A percentile compares a stretch with the other conserved stretches of the same genome.
phyloP scores from a whole-genome alignment of 2,329 filamentous ascomycete species.

The Colletotrichum lentis region DNA sequence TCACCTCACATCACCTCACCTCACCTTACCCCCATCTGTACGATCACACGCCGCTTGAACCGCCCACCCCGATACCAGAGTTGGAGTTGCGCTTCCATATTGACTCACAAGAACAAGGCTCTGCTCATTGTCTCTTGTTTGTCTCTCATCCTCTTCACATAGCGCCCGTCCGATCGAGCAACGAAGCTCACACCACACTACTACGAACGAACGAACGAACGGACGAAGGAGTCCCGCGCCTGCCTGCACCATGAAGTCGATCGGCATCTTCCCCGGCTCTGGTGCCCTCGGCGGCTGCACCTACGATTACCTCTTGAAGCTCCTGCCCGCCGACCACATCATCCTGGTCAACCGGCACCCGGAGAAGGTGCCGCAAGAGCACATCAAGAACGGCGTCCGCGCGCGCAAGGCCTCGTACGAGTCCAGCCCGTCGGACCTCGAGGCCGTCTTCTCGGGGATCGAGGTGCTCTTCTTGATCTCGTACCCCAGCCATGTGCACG shows the following conservation, averaged over 20 bases:
- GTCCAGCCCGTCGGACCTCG: constrained; percentile 51
- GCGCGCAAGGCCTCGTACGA: constrained; percentile 64
- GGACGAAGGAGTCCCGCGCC: no score
- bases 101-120: neutral
- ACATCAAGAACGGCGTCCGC: constrained; percentile 53
- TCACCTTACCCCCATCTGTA: neutral
- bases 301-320: constrained; percentile 56
- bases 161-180: neutral
- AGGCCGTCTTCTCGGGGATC: constrained; percentile 57
- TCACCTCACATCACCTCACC: neutral
- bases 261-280: constrained; percentile 60
- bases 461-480: constrained; percentile 64
- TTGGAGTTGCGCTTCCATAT: neutral
- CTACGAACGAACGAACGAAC: no score
- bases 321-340: constrained; percentile 54
- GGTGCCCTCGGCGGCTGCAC: constrained; percentile 62
- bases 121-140: neutral
- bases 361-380: constrained; percentile 51
- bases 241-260: constrained; percentile 44
- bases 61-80: no score
- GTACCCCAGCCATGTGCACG: constrained; percentile 58
- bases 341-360: constrained; percentile 57
- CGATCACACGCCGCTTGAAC: neutral
- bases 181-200: neutral
- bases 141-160: no score